These are phyloP conservation scores for Penicillium malachiteum DNA, from an alignment of 495 filamentous ascomycete species.

Conservation along the genomic window DNA sequence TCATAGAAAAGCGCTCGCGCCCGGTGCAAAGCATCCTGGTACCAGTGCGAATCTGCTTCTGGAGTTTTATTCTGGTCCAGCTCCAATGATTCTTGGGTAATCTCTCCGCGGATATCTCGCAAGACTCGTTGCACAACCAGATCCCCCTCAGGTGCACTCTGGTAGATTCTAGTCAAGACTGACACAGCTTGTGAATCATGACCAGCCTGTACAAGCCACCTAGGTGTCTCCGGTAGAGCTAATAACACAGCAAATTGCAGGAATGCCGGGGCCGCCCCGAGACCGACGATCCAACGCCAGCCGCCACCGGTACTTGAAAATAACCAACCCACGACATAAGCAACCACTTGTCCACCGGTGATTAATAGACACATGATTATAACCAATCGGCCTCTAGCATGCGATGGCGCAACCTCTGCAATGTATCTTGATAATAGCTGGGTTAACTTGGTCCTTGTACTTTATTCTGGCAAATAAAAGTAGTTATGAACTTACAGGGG, in stretches of 20 bases:
- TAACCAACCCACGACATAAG: conserved; percentile 74
- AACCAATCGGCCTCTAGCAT: conserved; percentile 72
- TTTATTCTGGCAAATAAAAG: neutral
- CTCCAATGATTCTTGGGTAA: conserved; percentile 61
- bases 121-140: conserved; percentile 56
- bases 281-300: conserved; percentile 89
- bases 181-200: conserved; percentile 55
- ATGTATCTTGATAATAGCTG: conserved; percentile 56
- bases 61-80: conserved; percentile 20
- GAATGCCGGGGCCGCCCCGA: conserved; percentile 75
- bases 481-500: conserved; percentile 56
- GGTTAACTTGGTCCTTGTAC: neutral
- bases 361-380: conserved; percentile 78
- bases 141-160: conserved; percentile 42
- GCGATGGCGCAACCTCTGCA: conserved; percentile 76
- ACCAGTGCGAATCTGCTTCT: conserved; percentile 24
- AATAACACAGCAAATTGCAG: conserved; percentile 65
- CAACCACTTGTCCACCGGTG: conserved; percentile 81
- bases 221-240: conserved; percentile 78
- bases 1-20: conserved; percentile 56
- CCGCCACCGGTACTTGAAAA: conserved; percentile 60
- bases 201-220: conserved; percentile 77
- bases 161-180: conserved; percentile 66
- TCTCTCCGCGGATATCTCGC: conserved; percentile 65
- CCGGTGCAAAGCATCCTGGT: conserved; percentile 35